Evolutionary conservation across 2,329 filamentous ascomycete genomes (phyloP).

Genomic region (Botryotinia calthae): DNA sequence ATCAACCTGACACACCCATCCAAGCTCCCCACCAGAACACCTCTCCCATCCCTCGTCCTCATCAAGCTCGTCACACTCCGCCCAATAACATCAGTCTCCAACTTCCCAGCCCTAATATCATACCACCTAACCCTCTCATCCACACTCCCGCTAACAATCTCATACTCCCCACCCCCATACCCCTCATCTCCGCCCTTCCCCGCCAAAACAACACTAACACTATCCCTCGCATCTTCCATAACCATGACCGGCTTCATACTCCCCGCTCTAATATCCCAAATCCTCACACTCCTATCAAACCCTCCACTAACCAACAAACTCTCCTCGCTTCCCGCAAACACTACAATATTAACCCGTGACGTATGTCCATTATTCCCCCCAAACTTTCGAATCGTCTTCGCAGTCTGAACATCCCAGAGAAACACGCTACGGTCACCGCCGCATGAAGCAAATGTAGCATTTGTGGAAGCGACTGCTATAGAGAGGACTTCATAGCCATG

Average conservation of each 20-base stretch:
- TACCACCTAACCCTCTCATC: slow-evolving; percentile 81
- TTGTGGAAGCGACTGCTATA: slow-evolving; percentile 70
- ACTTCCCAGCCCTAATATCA: slow-evolving; percentile 73
- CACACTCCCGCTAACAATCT: slow-evolving; percentile 74
- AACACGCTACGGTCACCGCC: slow-evolving; percentile 91
- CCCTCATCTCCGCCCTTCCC: slow-evolving; percentile 56
- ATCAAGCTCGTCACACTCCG: slow-evolving; percentile 72
- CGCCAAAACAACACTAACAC: slow-evolving; percentile 48
- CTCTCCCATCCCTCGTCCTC: slow-evolving; percentile 69
- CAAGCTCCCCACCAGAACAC: slow-evolving; percentile 70
- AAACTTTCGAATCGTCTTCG: slow-evolving; percentile 74
- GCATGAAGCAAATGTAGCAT: slow-evolving; percentile 79
- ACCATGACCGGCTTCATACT: slow-evolving; percentile 66
- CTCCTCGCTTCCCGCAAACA: slow-evolving; percentile 75
- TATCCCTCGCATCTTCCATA: slow-evolving; percentile 70
- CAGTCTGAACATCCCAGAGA: slow-evolving; percentile 88
- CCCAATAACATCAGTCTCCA: slow-evolving; percentile 68
- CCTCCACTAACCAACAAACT: slow-evolving; percentile 69
- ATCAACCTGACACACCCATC: slow-evolving; percentile 78
- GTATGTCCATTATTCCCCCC: slow-evolving; percentile 47
- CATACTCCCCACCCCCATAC: slow-evolving; percentile 62
- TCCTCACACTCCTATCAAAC: slow-evolving; percentile 70
- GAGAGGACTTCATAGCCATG: slow-evolving; percentile 93
- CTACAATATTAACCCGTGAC: slow-evolving; percentile 69
- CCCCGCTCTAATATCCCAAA: slow-evolving; percentile 65